Percentiles rank a stretch among this genome's conserved stretches.
Evolutionary conservation across 306 rosid genomes (phyloP).

Genomic region (Corylus avellana): DNA sequence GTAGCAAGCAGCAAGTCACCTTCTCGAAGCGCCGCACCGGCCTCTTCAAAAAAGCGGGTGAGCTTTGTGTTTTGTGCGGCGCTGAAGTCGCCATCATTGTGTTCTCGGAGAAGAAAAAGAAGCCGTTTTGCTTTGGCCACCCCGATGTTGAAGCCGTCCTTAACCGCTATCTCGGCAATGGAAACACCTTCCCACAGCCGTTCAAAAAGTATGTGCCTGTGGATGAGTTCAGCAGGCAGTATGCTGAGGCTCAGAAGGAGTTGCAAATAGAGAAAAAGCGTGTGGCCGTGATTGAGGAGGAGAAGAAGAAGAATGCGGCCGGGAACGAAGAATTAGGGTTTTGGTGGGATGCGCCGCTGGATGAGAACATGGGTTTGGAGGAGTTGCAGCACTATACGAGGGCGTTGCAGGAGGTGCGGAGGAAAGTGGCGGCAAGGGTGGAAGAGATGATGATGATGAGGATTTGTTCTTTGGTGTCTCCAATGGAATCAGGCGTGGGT

Average conservation of each 20-base stretch:
- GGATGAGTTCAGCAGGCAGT: constrained; percentile 23
- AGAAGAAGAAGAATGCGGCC: constrained; percentile 6
- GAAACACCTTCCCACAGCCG: not conserved
- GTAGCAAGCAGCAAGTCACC: constrained; percentile 50
- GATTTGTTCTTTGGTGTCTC: not conserved
- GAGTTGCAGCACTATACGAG: constrained; percentile 32
- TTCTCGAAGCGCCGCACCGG: constrained; percentile 54
- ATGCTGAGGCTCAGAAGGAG: constrained; percentile 27
- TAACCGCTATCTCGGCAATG: constrained; percentile 24
- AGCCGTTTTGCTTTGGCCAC: constrained; percentile 45
- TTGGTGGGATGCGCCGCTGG: constrained; percentile 47
- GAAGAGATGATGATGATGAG: not conserved
- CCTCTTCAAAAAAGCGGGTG: constrained; percentile 54
- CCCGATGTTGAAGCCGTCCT: constrained; percentile 35
- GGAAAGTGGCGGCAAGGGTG: constrained; percentile 11
- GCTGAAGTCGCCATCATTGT: constrained; percentile 39
- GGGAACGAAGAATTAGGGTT: not conserved
- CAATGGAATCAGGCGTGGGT: not conserved
- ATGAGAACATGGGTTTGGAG: constrained; percentile 29
- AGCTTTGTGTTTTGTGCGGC: constrained; percentile 50
- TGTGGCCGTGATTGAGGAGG: constrained; percentile 1
- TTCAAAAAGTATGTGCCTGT: not conserved
- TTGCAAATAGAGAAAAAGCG: constrained; percentile 39
- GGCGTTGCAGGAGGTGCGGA: constrained; percentile 35
- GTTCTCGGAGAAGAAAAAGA: constrained; percentile 45